These are phyloP conservation scores for Stereum hirsutum DNA, from an alignment of 1,284 basidiomycete genomes.

Conservation along the genomic window DNA sequence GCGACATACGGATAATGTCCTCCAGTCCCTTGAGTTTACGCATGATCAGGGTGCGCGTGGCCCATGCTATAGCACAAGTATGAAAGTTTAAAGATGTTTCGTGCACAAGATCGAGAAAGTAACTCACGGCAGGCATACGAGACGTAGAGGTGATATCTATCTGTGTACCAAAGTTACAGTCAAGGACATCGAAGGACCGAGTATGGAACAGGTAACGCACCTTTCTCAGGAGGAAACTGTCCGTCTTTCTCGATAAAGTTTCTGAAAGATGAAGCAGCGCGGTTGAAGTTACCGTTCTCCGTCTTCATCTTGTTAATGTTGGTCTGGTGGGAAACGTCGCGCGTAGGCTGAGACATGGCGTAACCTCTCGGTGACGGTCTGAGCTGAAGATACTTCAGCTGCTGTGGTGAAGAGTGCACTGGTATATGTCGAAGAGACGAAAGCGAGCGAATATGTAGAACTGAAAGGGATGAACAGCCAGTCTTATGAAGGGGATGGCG, in stretches of 20 bases:
- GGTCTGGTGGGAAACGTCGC: slow-evolving; percentile 23
- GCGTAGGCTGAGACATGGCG: background rate
- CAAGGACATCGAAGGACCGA: background rate
- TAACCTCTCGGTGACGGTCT: background rate
- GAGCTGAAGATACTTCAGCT: no score
- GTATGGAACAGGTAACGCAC: slow-evolving; percentile 27
- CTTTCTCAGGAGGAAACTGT: slow-evolving; percentile 75
- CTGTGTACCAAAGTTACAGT: slow-evolving; percentile 27
- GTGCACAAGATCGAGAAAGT: background rate
- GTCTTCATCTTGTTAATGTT: slow-evolving; percentile 62
- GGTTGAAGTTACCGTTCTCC: slow-evolving; percentile 79
- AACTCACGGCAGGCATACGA: slow-evolving; percentile 70
- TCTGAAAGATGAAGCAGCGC: slow-evolving; percentile 73
- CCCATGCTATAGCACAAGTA: slow-evolving; percentile 68
- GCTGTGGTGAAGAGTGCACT: no score
- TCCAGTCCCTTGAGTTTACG: slow-evolving; percentile 83
- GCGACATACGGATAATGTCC: slow-evolving; percentile 69
- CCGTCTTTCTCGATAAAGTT: slow-evolving; percentile 65
- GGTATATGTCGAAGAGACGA: no score
- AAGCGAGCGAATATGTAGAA: no score
- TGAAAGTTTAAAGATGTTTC: background rate
- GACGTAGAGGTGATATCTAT: slow-evolving; percentile 86
- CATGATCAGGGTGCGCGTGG: slow-evolving; percentile 83
- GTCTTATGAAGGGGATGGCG: no score
- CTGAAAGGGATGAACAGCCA: no score